Percentiles rank a stretch among this genome's conserved stretches.
Conservation (phyloP, 2,329 filamentous ascomycete genomes). For the Lecanosticta acicola region DNA sequence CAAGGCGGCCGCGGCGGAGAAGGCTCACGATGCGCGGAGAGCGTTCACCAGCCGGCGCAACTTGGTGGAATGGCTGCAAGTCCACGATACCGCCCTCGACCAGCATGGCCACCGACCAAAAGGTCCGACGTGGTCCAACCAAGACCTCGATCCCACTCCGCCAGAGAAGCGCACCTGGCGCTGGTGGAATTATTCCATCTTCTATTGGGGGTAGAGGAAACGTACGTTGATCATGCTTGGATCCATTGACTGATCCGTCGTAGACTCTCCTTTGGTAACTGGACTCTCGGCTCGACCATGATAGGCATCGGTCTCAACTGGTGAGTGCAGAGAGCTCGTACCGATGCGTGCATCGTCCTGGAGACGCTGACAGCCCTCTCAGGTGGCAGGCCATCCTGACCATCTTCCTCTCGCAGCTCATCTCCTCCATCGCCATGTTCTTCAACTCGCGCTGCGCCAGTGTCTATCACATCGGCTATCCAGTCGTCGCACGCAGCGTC, state of each 20-base stretch:
- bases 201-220: constrained; percentile 26
- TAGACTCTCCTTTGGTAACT: constrained; percentile 38
- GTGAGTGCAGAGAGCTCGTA: too few species aligned
- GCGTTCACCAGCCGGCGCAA: constrained; percentile 22
- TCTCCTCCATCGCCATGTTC: constrained; percentile 41
- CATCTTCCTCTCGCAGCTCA: constrained; percentile 41
- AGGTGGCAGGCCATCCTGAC: constrained; percentile 40
- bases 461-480: constrained; percentile 24
- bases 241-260: not conserved
- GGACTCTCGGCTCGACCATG: constrained; percentile 38
- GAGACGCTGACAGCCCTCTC: not conserved
- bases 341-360: too few species aligned
- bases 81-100: constrained; percentile 20
- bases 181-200: constrained; percentile 26
- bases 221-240: not conserved
- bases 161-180: constrained; percentile 18
- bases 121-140: constrained; percentile 35
- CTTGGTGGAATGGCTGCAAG: constrained; percentile 22
- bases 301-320: constrained; percentile 42
- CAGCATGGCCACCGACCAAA: constrained; percentile 20
- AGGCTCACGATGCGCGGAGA: not conserved
- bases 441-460: constrained; percentile 42
- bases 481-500: constrained; percentile 34
- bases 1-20: constrained; percentile 1
- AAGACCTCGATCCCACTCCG: constrained; percentile 22